Evolutionary conservation across 2,329 filamentous ascomycete genomes (phyloP).

Genomic region (Aspergillus cejpii): DNA sequence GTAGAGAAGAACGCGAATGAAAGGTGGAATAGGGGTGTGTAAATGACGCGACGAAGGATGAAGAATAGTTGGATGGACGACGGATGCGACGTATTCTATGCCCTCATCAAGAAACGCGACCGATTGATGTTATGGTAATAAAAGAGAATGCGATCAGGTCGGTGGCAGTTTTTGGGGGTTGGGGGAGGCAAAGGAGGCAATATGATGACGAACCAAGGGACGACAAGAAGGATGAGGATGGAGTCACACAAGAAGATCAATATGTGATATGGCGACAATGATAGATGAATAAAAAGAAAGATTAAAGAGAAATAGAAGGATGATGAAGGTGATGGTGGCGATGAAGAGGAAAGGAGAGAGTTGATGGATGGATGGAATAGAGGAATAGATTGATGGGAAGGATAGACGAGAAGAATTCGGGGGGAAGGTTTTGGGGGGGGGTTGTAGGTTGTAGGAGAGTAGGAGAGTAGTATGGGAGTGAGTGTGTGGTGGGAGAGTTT

Average conservation of each 20-base stretch:
- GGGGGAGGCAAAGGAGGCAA: conserved; percentile 7
- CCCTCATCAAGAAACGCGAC: not conserved
- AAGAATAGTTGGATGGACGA: not conserved
- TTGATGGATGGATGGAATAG: conserved; percentile 7
- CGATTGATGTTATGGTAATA: not conserved
- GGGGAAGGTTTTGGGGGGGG: not conserved
- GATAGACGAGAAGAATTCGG: conserved; percentile 18
- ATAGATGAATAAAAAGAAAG: conserved; percentile 1
- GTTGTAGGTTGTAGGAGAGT: not conserved
- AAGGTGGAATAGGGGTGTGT: not conserved
- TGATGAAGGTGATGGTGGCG: conserved; percentile 7
- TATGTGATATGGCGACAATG: not conserved
- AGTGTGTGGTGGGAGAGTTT: conserved; percentile 13
- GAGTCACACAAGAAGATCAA: conserved; percentile 1
- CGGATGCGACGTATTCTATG: not conserved
- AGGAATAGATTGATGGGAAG: conserved; percentile 8
- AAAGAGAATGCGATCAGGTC: not conserved
- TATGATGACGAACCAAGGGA: conserved; percentile 19
- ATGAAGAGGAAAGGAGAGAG: conserved; percentile 7
- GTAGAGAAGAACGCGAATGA: not conserved
- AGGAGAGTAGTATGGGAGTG: conserved; percentile 12
- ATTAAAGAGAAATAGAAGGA: conserved; percentile 13
- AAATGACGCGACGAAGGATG: not conserved
- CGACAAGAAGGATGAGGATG: not conserved
- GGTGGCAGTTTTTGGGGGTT: not conserved